Base-by-base conservation (phyloP, 2,329 filamentous ascomycete genomes). In the Aspergillus sp. region DNA sequence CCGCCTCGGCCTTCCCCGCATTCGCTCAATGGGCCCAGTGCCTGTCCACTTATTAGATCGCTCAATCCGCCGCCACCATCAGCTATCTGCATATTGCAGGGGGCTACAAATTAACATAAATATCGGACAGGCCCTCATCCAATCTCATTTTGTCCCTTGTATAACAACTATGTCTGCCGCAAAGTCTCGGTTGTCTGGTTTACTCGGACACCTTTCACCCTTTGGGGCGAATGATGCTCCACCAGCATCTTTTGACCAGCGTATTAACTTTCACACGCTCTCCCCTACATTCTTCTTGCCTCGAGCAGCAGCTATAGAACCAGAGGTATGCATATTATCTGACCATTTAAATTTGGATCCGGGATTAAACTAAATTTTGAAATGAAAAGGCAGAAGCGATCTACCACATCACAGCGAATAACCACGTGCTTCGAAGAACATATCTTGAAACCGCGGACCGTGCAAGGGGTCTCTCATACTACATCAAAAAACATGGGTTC, bases 371-470 rank as follows among this genome's bases (percentile, higher is more conserved):
- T 30, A 27, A 27, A 37, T 38, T 38, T 30, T 36, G 27, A 30
- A 26, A 44, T 27, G 19, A 10, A 39, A 48, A 79, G 74, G 88
- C 87, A 9, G 77, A 84, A 53, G 91, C 90, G 31, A 86, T 96
- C 60, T 84, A 90, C 61, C 91, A 97, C 68, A 73, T 89, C 43
- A 95, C 90, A 0, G 76, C 85, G 48, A 90, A 93, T 66, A 80
- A 82, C 56, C 79, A 82, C 56, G 72, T 84, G 27, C 70, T 97
- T 30, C 80, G 86, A 30, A 81, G 90, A 46, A 85, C 80, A 3
- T 98, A 98, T 63, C 73, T 75, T 45, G 85, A 93, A 59, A 82
- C 90, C 46, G 87, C 93, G 11, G 88, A 95, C 60, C 87, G 93
- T 35, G 88, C 90, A 3, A 74, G 88, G 34, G 93, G 91, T 1